phyloP scores from a whole-genome alignment of 495 filamentous ascomycete genomes.

The Letharia columbiana region DNA sequence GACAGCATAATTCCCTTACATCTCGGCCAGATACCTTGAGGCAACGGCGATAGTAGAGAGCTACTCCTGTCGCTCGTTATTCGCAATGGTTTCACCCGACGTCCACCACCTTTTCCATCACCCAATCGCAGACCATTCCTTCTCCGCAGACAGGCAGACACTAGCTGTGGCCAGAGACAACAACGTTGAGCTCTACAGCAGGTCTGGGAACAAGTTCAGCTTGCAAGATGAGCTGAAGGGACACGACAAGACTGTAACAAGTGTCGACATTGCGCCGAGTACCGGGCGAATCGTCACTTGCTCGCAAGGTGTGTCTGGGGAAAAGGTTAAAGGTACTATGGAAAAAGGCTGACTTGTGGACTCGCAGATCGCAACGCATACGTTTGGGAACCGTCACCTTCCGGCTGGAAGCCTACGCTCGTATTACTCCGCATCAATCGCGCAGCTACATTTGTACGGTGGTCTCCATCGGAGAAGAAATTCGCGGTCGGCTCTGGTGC shows the following conservation, averaged over 20 bases:
- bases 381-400: slow-evolving; percentile 87
- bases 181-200: slow-evolving; percentile 79
- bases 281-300: slow-evolving; percentile 93
- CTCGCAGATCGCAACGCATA: slow-evolving; percentile 85
- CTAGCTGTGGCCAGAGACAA: slow-evolving; percentile 88
- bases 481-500: slow-evolving; percentile 96
- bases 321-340: not conserved
- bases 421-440: slow-evolving; percentile 96
- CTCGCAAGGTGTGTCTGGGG: slow-evolving; percentile 63
- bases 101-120: slow-evolving; percentile 95
- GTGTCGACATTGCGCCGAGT: slow-evolving; percentile 87
- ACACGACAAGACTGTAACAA: slow-evolving; percentile 93
- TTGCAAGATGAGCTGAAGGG: slow-evolving; percentile 87
- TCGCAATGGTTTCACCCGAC: slow-evolving; percentile 71
- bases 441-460: slow-evolving; percentile 92
- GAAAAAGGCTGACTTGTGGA: not conserved
- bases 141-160: slow-evolving; percentile 82
- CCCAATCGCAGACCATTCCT: slow-evolving; percentile 95
- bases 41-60: slow-evolving; percentile 87
- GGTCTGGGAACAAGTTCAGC: slow-evolving; percentile 64
- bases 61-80: slow-evolving; percentile 77
- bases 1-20: not conserved
- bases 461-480: slow-evolving; percentile 93
- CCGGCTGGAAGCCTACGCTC: slow-evolving; percentile 93
- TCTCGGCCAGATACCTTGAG: not conserved